Conservation (phyloP, 495 filamentous ascomycete species). For the Xylaria castorea region DNA sequence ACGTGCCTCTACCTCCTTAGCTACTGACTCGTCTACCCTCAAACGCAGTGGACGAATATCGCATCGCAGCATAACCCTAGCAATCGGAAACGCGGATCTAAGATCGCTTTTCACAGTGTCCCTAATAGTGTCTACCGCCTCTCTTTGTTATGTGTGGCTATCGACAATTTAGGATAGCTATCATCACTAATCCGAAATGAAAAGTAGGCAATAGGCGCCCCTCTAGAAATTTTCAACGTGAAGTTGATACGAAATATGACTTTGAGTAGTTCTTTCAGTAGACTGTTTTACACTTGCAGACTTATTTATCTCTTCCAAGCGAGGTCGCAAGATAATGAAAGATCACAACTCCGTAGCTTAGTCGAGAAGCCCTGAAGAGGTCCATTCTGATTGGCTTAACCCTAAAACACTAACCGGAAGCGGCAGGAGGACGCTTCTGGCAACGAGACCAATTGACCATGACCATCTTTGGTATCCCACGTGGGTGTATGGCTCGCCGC, state of each 20-base stretch:
- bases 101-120: too few species aligned
- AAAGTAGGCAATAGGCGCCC: background rate
- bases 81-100: too few species aligned
- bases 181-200: background rate
- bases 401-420: background rate
- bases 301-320: background rate
- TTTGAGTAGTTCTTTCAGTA: background rate
- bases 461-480: background rate
- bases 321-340: background rate
- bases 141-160: too few species aligned
- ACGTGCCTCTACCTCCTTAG: background rate
- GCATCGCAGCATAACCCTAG: too few species aligned
- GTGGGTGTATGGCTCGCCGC: constrained; percentile 15
- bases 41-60: too few species aligned
- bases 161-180: background rate
- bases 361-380: background rate
- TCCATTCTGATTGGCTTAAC: constrained; percentile 10
- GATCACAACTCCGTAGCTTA: background rate
- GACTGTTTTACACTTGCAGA: background rate
- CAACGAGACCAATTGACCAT: background rate
- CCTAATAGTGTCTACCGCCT: too few species aligned
- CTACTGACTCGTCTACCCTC: background rate
- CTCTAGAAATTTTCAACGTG: background rate
- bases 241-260: background rate
- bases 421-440: constrained; percentile 16